phyloP scores from a whole-genome alignment of 768 basidiomycete species.

The Sarcodon aspratus region DNA sequence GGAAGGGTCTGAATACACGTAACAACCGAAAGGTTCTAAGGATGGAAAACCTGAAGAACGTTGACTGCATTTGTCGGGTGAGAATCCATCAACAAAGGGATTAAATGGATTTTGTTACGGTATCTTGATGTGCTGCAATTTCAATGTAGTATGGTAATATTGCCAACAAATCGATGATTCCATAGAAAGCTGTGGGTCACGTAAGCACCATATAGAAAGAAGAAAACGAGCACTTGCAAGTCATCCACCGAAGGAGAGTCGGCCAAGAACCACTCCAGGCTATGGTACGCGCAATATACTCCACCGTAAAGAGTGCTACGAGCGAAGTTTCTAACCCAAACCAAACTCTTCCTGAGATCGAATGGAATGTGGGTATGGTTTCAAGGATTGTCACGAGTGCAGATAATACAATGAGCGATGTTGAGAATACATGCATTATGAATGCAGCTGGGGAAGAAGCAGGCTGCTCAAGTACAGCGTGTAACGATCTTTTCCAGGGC shows the following conservation, averaged over 20 bases:
- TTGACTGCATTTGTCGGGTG: slow-evolving; percentile 36
- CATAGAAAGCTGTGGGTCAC: slow-evolving; percentile 53
- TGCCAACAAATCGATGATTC: slow-evolving; percentile 75
- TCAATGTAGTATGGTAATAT: slow-evolving; percentile 89
- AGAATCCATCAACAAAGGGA: background rate
- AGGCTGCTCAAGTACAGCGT: slow-evolving; percentile 69
- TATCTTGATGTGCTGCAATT: slow-evolving; percentile 74
- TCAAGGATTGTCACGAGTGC: slow-evolving; percentile 71
- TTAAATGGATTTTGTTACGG: slow-evolving; percentile 33
- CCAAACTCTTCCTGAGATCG: slow-evolving; percentile 59
- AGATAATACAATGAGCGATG: slow-evolving; percentile 60
- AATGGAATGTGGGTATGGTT: slow-evolving; percentile 69
- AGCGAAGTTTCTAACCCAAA: slow-evolving; percentile 83
- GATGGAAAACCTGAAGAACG: slow-evolving; percentile 85
- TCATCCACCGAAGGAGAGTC: slow-evolving; percentile 49
- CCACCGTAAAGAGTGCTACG: slow-evolving; percentile 79
- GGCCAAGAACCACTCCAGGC: slow-evolving; percentile 69
- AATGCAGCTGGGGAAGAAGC: slow-evolving; percentile 70
- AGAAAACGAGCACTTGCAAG: slow-evolving; percentile 35
- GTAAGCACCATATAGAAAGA: background rate
- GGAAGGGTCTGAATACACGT: slow-evolving; percentile 84
- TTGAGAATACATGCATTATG: slow-evolving; percentile 58
- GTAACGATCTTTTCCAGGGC: slow-evolving; percentile 54
- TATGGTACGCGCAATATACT: slow-evolving; percentile 61
- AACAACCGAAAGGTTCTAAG: slow-evolving; percentile 82